Conservation (phyloP, 2,329 filamentous ascomycete genomes). For the Pseudocercospora cruenta region DNA sequence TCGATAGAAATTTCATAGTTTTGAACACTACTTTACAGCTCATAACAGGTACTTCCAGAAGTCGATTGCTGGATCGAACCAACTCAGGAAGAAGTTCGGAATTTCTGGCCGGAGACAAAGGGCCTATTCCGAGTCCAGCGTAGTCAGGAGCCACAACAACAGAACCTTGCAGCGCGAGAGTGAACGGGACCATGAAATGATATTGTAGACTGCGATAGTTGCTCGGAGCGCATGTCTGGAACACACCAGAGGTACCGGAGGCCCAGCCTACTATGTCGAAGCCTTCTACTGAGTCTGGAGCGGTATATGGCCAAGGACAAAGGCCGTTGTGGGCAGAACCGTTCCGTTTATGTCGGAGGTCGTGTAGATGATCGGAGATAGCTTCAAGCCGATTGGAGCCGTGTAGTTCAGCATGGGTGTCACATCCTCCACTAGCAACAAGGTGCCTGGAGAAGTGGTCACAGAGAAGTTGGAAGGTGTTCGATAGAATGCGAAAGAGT, state of each 20-base stretch:
- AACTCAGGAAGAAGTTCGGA: conserved; percentile 12
- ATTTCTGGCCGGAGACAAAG: background rate
- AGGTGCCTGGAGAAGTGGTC: background rate
- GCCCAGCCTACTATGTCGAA: conserved; percentile 24
- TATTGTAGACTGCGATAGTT: conserved; percentile 35
- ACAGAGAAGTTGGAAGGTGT: conserved; percentile 8
- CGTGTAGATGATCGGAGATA: conserved; percentile 16
- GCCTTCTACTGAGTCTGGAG: background rate
- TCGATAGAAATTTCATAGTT: background rate
- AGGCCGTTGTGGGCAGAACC: conserved; percentile 10
- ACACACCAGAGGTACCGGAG: conserved; percentile 32
- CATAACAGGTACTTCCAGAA: conserved; percentile 2
- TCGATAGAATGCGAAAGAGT: background rate
- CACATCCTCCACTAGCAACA: background rate
- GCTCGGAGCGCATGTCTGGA: conserved; percentile 30
- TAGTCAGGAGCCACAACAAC: conserved; percentile 36
- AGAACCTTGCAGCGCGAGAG: conserved; percentile 35
- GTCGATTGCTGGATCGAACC: background rate
- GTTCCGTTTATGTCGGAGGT: conserved; percentile 1
- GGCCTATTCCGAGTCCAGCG: conserved; percentile 31
- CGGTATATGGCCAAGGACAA: conserved; percentile 14
- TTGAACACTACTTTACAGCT: background rate
- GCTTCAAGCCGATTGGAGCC: conserved; percentile 6
- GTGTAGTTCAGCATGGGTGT: conserved; percentile 13
- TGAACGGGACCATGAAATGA: conserved; percentile 33